Conservation (phyloP, 2,329 filamentous ascomycete species). For the Cladosporium cucumerinum region DNA sequence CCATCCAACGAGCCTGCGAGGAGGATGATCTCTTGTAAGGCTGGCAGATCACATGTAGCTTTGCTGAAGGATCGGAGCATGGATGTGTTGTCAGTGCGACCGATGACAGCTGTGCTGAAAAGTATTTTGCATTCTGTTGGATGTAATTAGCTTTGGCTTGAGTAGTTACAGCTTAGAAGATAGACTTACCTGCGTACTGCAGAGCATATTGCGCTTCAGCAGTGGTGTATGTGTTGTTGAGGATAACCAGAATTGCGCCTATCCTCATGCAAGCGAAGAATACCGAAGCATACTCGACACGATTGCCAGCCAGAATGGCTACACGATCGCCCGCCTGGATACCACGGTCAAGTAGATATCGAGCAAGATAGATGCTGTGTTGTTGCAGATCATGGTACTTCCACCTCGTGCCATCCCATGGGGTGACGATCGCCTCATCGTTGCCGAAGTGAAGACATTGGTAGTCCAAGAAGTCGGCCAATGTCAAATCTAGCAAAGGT, state of each 20-base stretch:
- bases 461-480: constrained; percentile 68
- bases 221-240: constrained; percentile 79
- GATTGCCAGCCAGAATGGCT: constrained; percentile 68
- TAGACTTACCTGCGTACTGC: constrained; percentile 61
- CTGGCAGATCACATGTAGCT: constrained; percentile 19
- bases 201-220: constrained; percentile 69
- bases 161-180: not conserved
- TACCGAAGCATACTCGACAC: constrained; percentile 58
- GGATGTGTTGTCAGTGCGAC: constrained; percentile 59
- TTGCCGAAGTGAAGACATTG: constrained; percentile 64
- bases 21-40: constrained; percentile 28
- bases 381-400: constrained; percentile 50
- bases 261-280: constrained; percentile 66
- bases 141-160: constrained; percentile 5
- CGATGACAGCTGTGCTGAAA: constrained; percentile 69
- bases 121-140: constrained; percentile 64
- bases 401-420: constrained; percentile 74
- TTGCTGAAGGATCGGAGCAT: constrained; percentile 46
- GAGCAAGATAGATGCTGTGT: constrained; percentile 39
- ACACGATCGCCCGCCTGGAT: constrained; percentile 67
- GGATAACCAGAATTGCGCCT: constrained; percentile 60
- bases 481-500: constrained; percentile 66
- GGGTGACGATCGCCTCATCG: constrained; percentile 67
- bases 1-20: constrained; percentile 24
- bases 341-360: constrained; percentile 59